Conservation (phyloP, 768 basidiomycete species). For the Boletus subcaerulescens region DNA sequence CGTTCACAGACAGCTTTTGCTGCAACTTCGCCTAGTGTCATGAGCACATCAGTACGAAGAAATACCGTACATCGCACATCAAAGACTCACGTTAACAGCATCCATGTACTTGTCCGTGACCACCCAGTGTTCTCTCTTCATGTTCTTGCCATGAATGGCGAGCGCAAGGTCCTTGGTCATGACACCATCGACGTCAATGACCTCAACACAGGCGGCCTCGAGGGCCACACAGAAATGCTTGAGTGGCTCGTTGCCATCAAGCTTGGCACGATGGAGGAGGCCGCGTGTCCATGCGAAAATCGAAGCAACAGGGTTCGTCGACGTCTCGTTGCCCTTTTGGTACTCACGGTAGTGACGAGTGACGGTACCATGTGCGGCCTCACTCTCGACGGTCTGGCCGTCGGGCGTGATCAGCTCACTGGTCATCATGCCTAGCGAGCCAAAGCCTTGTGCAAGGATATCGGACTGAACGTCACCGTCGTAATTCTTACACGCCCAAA, state of each 20-base stretch:
- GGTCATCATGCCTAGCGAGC: conserved; percentile 97
- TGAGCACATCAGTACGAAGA: conserved; percentile 12
- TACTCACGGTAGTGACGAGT: conserved; percentile 96
- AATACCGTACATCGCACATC: neutral
- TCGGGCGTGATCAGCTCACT: conserved; percentile 93
- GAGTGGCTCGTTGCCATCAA: conserved; percentile 79
- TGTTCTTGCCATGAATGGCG: conserved; percentile 85
- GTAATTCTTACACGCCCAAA: conserved; percentile 74
- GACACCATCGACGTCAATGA: conserved; percentile 83
- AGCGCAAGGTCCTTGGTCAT: conserved; percentile 99
- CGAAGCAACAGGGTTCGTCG: conserved; percentile 97
- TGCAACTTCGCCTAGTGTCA: conserved; percentile 40
- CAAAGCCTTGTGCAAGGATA: conserved; percentile 97
- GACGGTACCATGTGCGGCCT: conserved; percentile 97
- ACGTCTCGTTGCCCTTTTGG: conserved; percentile 97
- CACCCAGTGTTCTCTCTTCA: conserved; percentile 98
- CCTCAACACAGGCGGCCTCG: conserved; percentile 86
- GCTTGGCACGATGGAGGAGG: conserved; percentile 86
- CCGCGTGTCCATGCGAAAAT: conserved; percentile 99
- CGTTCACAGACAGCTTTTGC: conserved; percentile 39
- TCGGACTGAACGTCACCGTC: conserved; percentile 89
- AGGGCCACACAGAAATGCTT: conserved; percentile 72
- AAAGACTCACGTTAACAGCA: conserved; percentile 73
- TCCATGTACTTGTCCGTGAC: conserved; percentile 92
- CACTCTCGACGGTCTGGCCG: conserved; percentile 87